A percentile compares a stretch with the other conserved stretches of the same genome.
These are phyloP conservation scores for Collybiopsis confluens DNA, from an alignment of 768 basidiomycete species.

Conservation along the genomic window DNA sequence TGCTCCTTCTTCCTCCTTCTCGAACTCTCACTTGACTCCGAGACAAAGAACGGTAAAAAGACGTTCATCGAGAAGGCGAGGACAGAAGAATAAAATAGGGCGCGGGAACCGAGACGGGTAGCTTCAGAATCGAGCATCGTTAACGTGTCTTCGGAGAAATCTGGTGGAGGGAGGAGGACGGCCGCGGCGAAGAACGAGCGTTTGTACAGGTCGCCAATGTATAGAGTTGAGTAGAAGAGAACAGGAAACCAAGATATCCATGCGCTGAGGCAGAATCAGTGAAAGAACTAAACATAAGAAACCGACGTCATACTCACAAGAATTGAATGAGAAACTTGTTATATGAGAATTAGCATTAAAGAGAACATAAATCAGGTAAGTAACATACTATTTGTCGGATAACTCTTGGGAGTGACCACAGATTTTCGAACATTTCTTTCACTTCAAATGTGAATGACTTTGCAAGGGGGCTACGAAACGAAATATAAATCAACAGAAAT, in stretches of 20 bases:
- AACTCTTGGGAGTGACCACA: slow-evolving; percentile 61
- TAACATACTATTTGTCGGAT: slow-evolving; percentile 77
- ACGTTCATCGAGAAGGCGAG: slow-evolving; percentile 67
- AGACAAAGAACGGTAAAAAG: slow-evolving; percentile 63
- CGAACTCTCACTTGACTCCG: slow-evolving; percentile 21
- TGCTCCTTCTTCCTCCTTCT: background rate
- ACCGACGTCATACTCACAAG: slow-evolving; percentile 47
- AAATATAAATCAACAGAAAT: background rate
- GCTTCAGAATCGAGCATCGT: slow-evolving; percentile 53
- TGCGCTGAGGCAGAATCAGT: slow-evolving; percentile 38
- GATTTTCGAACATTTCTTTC: slow-evolving; percentile 66
- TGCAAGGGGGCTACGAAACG: slow-evolving; percentile 19
- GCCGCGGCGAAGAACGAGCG: slow-evolving; percentile 28
- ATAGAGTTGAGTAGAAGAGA: slow-evolving; percentile 83
- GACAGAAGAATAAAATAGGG: slow-evolving; percentile 74
- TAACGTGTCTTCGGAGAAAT: background rate
- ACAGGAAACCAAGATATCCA: slow-evolving; percentile 94
- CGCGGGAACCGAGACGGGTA: slow-evolving; percentile 79
- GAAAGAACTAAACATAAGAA: background rate
- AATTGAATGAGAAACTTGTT: slow-evolving; percentile 83
- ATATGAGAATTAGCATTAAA: no score
- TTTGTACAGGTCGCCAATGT: slow-evolving; percentile 85
- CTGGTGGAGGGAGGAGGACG: background rate
- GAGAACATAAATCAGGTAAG: background rate
- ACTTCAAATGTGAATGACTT: slow-evolving; percentile 41